Evolutionary conservation across 1,284 basidiomycete species (phyloP).

Genomic region (Irpex rosettiformis): DNA sequence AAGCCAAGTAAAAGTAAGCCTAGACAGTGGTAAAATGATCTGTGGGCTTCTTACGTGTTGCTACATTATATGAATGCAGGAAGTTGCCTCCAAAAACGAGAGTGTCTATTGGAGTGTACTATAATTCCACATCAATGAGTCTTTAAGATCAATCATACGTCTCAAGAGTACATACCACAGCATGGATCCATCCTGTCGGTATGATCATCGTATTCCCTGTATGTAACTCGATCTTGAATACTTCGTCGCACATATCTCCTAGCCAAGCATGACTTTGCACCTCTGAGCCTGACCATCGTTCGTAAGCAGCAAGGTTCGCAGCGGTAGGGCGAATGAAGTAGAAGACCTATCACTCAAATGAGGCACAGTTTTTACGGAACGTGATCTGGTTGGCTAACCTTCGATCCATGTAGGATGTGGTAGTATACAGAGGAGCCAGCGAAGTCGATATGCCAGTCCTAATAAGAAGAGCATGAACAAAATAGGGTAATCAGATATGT

Average conservation of each 20-base stretch:
- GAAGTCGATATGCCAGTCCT: constrained; percentile 98
- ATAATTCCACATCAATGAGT: neutral
- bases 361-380: neutral
- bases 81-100: constrained; percentile 98
- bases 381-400: constrained; percentile 44
- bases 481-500: neutral
- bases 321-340: constrained; percentile 93
- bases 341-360: constrained; percentile 60
- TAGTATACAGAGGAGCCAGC: constrained; percentile 95
- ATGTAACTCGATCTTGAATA: constrained; percentile 78
- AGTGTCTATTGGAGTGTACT: constrained; percentile 87
- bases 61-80: constrained; percentile 79
- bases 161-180: constrained; percentile 78
- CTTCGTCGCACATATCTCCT: constrained; percentile 86
- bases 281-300: constrained; percentile 87
- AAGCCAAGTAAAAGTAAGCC: constrained; percentile 9
- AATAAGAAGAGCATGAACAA: constrained; percentile 14
- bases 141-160: no score
- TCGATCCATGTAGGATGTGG: constrained; percentile 80
- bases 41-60: constrained; percentile 56
- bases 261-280: constrained; percentile 88
- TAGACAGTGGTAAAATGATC: constrained; percentile 12
- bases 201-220: constrained; percentile 97
- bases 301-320: constrained; percentile 86
- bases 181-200: constrained; percentile 96